phyloP scores from a whole-genome alignment of 2,329 filamentous ascomycete species.

The Paecilomyces formosus region DNA sequence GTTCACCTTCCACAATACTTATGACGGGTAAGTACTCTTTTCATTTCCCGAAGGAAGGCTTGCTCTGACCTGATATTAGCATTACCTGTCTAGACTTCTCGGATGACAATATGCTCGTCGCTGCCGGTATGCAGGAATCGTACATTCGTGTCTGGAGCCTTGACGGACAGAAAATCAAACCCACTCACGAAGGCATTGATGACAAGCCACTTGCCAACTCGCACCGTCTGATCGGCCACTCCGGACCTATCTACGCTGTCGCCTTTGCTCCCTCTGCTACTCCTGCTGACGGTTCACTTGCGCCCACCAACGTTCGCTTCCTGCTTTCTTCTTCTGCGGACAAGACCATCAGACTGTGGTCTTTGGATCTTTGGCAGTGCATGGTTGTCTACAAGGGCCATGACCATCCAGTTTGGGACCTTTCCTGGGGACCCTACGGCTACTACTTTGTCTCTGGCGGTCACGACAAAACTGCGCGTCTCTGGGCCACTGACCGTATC shows the following conservation, averaged over 20 bases:
- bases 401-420: constrained; percentile 78
- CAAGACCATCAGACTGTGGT: constrained; percentile 86
- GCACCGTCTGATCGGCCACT: constrained; percentile 75
- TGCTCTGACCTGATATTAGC: constrained; percentile 38
- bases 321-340: constrained; percentile 84
- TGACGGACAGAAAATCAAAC: constrained; percentile 72
- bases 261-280: constrained; percentile 71
- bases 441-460: constrained; percentile 89
- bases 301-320: constrained; percentile 60
- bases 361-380: constrained; percentile 82
- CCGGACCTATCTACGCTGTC: constrained; percentile 79
- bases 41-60: not conserved
- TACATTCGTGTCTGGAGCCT: constrained; percentile 94
- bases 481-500: constrained; percentile 91
- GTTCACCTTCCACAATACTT: constrained; percentile 97
- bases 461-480: constrained; percentile 79
- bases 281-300: constrained; percentile 41
- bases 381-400: constrained; percentile 92
- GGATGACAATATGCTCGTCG: constrained; percentile 78
- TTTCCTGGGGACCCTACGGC: constrained; percentile 84
- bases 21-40: constrained; percentile 61
- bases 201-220: constrained; percentile 62
- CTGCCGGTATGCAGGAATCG: constrained; percentile 83
- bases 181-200: constrained; percentile 53
- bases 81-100: constrained; percentile 95